Conservation (phyloP, 257 asterid genomes). For the Solanum pinnatisectum region DNA sequence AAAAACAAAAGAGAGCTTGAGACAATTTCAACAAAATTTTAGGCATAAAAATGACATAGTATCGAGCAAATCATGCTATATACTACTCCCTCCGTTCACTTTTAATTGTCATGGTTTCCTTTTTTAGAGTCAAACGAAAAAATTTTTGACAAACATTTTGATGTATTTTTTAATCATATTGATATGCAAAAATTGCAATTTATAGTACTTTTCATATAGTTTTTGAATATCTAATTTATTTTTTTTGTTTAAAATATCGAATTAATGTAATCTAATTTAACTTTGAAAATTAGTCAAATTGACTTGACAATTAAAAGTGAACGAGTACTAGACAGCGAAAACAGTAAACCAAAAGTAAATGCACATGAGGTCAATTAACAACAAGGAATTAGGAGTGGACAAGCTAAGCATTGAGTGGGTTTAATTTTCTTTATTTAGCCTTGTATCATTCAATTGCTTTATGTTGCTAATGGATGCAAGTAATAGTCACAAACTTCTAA, state of each 20-base stretch:
- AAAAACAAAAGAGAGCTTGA: neutral
- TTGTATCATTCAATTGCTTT: neutral
- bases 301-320: neutral
- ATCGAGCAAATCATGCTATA: neutral
- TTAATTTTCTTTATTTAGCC: neutral
- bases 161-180: neutral
- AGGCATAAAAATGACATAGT: neutral
- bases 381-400: neutral
- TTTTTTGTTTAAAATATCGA: too few species aligned
- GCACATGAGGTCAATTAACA: neutral
- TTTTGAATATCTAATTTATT: too few species aligned
- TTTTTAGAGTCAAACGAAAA: neutral
- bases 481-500: neutral
- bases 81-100: neutral
- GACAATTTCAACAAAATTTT: neutral
- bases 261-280: too few species aligned
- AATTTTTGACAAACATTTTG: fast-evolving
- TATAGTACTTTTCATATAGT: too few species aligned
- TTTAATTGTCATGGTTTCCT: too few species aligned
- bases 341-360: neutral
- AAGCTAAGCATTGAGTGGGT: neutral
- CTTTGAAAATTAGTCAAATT: too few species aligned
- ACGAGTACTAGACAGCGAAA: neutral
- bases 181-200: neutral
- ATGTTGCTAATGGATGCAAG: neutral